Evolutionary conservation across 2,329 filamentous ascomycete genomes (phyloP), one percentile per base, ranked within the genome.

Genomic region (Taxawa tesnikishii): DNA sequence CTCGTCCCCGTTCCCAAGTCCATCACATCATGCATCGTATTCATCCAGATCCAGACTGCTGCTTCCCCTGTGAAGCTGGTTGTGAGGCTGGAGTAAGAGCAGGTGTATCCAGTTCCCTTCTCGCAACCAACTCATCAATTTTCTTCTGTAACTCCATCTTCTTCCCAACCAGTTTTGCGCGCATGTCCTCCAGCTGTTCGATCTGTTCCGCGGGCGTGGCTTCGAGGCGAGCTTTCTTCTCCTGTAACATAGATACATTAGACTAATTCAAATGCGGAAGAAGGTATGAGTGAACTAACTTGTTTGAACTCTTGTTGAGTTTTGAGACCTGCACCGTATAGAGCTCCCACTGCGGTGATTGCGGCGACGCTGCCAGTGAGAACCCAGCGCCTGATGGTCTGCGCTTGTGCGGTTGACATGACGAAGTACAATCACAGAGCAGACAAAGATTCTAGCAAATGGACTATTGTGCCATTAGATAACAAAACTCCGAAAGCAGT

Each of bases 251-350:
- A n/a, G n/a, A n/a, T n/a, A n/a, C n/a, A n/a, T n/a, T n/a, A 32
- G 15, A 18, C 9, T 31, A 9, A 5, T 23, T 12, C 11, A 15
- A 5, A 19, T 3, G 18, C 19, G 5, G 15, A 13, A 28, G 21
- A 32, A 13, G 21, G 9, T 8, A 3, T n/a, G 11, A 31, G 15
- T 18, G 8, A 30, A 42, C 51, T 26, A 53, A 75, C 72, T 59
- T 72, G 51, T 33, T 60, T 58, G 23, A 57, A 50, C 30, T 75
- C 65, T 39, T 63, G 56, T 18, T 62, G 52, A 3, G 60, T 65
- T 48, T 75, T 75, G 38, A 77, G 41, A 5, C 65, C 63, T 13
- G 74, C 73, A 15, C 74, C 74, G 43, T 74, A 76, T 39, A 68
- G 60, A 4, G 70, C 62, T 31, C 73, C 73, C 2, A 63, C 64